phyloP scores from a whole-genome alignment of 495 filamentous ascomycete species.

The Cudoniella acicularis region DNA sequence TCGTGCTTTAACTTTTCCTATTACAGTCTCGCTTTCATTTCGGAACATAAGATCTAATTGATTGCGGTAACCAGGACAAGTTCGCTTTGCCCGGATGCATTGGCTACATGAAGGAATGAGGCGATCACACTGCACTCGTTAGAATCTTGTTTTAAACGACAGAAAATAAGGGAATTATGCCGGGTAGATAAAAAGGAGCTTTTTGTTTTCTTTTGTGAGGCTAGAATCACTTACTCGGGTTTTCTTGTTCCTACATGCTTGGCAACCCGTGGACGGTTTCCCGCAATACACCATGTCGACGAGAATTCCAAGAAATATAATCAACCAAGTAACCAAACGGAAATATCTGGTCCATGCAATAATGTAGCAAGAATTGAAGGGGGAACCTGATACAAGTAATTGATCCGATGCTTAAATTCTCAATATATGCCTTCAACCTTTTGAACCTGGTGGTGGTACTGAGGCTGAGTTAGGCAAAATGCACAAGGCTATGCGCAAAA shows the following conservation, averaged over 20 bases:
- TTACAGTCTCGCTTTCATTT: slow-evolving; percentile 66
- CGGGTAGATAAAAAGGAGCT: background rate
- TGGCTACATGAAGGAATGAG: slow-evolving; percentile 60
- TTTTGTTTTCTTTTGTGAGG: background rate
- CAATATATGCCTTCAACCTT: no score
- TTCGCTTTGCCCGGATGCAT: slow-evolving; percentile 56
- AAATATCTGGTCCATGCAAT: background rate
- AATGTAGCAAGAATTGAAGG: background rate
- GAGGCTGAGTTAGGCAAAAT: background rate
- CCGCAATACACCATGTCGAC: slow-evolving; percentile 65
- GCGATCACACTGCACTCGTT: slow-evolving; percentile 58
- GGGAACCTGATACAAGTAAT: background rate
- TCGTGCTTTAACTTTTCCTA: slow-evolving; percentile 51
- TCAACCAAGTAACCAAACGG: no score
- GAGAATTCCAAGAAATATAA: background rate
- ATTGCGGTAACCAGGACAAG: slow-evolving; percentile 69
- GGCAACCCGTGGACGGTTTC: slow-evolving; percentile 67
- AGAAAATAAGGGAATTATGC: background rate
- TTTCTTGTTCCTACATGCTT: slow-evolving; percentile 55
- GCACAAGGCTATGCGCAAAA: background rate
- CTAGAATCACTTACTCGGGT: slow-evolving; percentile 34
- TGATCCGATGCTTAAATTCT: no score
- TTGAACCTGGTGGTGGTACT: background rate
- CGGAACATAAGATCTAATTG: slow-evolving; percentile 70
- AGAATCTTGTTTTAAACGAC: slow-evolving; percentile 7